These are phyloP conservation scores for Tolypocladium ophioglossoides DNA, from an alignment of 2,329 filamentous ascomycete species.

Conservation along the genomic window DNA sequence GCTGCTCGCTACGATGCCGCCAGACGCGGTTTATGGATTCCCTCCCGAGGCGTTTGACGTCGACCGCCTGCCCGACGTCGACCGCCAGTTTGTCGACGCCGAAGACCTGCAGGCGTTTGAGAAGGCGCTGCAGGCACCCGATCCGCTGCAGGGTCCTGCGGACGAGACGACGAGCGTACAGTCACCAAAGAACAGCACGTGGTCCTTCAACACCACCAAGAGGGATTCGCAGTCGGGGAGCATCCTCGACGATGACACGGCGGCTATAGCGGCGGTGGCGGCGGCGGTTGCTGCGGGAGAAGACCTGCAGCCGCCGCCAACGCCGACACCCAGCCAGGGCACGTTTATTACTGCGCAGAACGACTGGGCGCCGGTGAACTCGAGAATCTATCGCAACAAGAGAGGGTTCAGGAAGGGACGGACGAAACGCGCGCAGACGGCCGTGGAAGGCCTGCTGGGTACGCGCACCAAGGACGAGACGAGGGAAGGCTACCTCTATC, in stretches of 20 bases:
- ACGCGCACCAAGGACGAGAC: conserved; percentile 78
- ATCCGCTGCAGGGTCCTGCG: conserved; percentile 54
- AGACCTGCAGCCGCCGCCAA: conserved; percentile 15
- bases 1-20: conserved; percentile 9
- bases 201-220: conserved; percentile 32
- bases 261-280: conserved; percentile 26
- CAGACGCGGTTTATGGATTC: conserved; percentile 40
- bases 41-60: conserved; percentile 56
- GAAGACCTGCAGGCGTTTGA: conserved; percentile 71
- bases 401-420: conserved; percentile 22
- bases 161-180: conserved; percentile 35
- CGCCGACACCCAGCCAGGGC: conserved; percentile 19
- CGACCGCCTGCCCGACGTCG: conserved; percentile 63
- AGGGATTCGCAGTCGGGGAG: conserved; percentile 23
- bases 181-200: conserved; percentile 26
- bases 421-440: conserved; percentile 26
- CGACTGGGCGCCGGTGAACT: conserved; percentile 86
- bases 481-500: conserved; percentile 84
- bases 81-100: conserved; percentile 64
- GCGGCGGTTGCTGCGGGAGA: conserved; percentile 28
- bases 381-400: conserved; percentile 44
- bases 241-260: conserved; percentile 20
- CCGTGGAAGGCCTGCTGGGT: conserved; percentile 31
- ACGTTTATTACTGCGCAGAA: conserved; percentile 81
- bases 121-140: conserved; percentile 71